phyloP scores from a whole-genome alignment of 2,329 filamentous ascomycete species.

The Nigrograna mackinnonii region DNA sequence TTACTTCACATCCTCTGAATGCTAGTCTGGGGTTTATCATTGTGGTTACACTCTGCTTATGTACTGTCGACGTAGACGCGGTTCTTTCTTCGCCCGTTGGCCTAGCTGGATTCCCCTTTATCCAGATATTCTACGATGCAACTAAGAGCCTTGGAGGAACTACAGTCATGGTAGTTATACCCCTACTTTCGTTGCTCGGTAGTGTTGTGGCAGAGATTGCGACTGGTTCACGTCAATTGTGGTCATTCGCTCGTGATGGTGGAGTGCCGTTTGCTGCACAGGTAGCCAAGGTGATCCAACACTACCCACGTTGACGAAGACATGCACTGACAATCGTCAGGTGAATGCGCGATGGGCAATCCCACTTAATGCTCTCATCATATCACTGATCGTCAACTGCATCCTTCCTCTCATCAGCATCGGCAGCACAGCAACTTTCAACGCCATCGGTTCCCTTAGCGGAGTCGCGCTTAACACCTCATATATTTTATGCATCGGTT shows the following conservation, averaged over 20 bases:
- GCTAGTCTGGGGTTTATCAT: constrained; percentile 22
- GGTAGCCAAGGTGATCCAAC: no score
- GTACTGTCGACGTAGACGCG: constrained; percentile 11
- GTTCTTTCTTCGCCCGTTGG: constrained; percentile 10
- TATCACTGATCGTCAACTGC: constrained; percentile 31
- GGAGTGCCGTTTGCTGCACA: constrained; percentile 15
- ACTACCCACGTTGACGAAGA: no score
- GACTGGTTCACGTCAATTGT: constrained; percentile 12
- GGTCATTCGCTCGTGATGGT: constrained; percentile 18
- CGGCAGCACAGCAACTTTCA: constrained; percentile 32
- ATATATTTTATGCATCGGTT: constrained; percentile 45
- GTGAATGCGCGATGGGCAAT: constrained; percentile 42
- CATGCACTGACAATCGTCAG: no score
- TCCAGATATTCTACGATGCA: constrained; percentile 13
- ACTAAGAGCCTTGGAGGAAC: no score
- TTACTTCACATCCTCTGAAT: constrained; percentile 16
- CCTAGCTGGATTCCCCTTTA: no score
- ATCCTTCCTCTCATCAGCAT: constrained; percentile 52
- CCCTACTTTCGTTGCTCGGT: constrained; percentile 13
- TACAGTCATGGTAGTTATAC: constrained; percentile 5
- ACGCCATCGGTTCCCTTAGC: constrained; percentile 5
- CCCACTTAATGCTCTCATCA: constrained; percentile 28
- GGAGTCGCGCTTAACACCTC: constrained; percentile 5
- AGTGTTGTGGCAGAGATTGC: constrained; percentile 16
- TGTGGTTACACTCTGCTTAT: constrained; percentile 10